Conservation (phyloP, 2,329 filamentous ascomycete genomes). For the Sclerotinia subarctica region DNA sequence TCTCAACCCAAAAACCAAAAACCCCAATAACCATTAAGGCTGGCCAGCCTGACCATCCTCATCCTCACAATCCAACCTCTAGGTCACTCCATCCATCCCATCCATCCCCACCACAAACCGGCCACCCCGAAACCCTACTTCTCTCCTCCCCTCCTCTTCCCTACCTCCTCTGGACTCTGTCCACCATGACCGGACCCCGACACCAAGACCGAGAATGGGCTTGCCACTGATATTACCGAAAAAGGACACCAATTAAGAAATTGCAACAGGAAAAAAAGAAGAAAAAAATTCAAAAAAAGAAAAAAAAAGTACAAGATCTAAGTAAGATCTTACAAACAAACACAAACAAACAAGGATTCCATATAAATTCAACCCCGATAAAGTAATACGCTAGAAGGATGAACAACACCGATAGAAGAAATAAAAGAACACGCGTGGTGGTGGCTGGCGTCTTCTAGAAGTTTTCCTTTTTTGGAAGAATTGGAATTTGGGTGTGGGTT, state of each 20-base stretch:
- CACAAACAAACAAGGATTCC: background rate
- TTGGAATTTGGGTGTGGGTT: no score
- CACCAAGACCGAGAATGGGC: no score
- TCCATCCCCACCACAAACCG: background rate
- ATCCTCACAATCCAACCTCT: background rate
- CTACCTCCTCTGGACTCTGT: background rate
- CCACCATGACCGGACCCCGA: background rate
- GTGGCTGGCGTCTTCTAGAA: constrained; percentile 6
- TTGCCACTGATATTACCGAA: no score
- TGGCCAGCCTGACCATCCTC: background rate
- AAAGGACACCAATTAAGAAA: no score
- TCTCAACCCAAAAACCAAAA: no score
- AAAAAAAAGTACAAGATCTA: no score
- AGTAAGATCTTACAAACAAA: background rate
- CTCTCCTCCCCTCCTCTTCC: background rate
- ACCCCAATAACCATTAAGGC: background rate
- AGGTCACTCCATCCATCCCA: no score
- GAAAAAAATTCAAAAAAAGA: no score
- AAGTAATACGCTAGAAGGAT: background rate
- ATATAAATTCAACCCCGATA: background rate
- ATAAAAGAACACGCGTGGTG: background rate
- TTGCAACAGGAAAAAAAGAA: no score
- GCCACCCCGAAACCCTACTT: background rate
- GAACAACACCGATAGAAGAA: background rate
- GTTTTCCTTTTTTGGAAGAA: background rate